Evolutionary conservation across 257 asterid species (phyloP).

Genomic region (Apocynum venetum): DNA sequence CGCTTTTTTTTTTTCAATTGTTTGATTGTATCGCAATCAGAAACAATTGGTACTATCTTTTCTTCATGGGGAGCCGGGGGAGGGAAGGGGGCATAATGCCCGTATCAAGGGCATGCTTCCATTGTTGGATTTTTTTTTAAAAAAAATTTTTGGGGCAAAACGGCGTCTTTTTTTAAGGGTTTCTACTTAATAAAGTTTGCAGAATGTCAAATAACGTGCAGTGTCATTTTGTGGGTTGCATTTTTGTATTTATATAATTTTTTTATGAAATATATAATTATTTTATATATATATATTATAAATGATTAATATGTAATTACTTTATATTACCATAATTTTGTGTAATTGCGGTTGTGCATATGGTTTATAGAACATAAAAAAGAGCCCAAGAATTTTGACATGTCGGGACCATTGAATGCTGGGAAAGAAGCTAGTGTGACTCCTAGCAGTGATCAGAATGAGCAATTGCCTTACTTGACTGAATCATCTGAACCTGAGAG

Average conservation of each 20-base stretch:
- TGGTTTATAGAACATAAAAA: constrained; percentile 30
- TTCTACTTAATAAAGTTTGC: not conserved
- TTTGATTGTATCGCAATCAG: not conserved
- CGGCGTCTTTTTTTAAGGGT: not conserved
- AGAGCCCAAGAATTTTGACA: constrained; percentile 18
- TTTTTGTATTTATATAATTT: not conserved
- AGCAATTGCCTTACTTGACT: constrained; percentile 44
- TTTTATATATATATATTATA: no score
- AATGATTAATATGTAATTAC: no score
- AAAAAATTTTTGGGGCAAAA: not conserved
- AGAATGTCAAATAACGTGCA: not conserved
- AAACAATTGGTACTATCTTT: not conserved
- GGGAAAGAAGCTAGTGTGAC: constrained; percentile 27
- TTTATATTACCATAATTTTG: not conserved
- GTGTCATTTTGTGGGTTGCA: not conserved
- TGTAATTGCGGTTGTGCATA: constrained; percentile 9
- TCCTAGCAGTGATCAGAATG: constrained; percentile 22
- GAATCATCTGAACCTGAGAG: constrained; percentile 55
- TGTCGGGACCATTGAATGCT: constrained; percentile 24
- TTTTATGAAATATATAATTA: no score
- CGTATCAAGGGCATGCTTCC: not conserved
- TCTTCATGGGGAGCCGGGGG: not conserved
- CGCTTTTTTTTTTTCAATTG: not conserved
- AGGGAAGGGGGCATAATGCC: not conserved
- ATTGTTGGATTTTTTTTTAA: no score